phyloP scores from a whole-genome alignment of 2,329 filamentous ascomycete species.

The Fusarium sp. region DNA sequence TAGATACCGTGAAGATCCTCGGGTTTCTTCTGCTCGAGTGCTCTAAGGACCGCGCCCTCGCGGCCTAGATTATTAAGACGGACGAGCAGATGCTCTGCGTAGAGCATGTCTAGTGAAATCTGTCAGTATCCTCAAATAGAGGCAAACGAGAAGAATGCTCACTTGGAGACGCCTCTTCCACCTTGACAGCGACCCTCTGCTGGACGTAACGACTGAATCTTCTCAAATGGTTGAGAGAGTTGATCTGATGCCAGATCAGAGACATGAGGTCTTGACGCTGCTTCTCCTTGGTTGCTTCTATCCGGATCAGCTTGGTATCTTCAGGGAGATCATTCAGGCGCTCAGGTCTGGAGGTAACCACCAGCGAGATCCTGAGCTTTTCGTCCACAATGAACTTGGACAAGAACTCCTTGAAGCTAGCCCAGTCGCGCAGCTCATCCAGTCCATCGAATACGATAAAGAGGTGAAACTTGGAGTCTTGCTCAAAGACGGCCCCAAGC shows the following conservation, averaged over 20 bases:
- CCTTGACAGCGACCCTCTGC: conserved; percentile 43
- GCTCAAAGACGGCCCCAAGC: background rate
- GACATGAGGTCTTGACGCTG: conserved; percentile 45
- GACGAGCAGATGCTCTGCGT: conserved; percentile 50
- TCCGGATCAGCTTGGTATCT: background rate
- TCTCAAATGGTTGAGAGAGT: conserved; percentile 37
- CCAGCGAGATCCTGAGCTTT: conserved; percentile 38
- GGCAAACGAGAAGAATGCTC: conserved; percentile 6
- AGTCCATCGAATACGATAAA: conserved; percentile 10
- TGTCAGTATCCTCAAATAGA: background rate
- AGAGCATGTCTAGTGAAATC: conserved; percentile 46
- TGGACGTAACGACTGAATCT: conserved; percentile 44
- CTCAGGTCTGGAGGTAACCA: conserved; percentile 41
- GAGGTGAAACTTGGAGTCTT: conserved; percentile 1
- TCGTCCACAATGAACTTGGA: background rate
- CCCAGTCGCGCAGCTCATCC: conserved; percentile 4
- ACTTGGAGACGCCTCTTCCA: conserved; percentile 49
- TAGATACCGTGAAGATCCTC: conserved; percentile 43
- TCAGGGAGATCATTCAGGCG: conserved; percentile 18
- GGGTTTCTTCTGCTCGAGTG: conserved; percentile 42
- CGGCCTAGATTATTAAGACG: conserved; percentile 48
- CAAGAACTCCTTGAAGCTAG: background rate
- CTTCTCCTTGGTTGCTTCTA: conserved; percentile 44
- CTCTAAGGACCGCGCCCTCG: conserved; percentile 48
- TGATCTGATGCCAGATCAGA: conserved; percentile 44